Conservation (phyloP, 2,329 filamentous ascomycete species). For the Sclerotinia trifoliorum region DNA sequence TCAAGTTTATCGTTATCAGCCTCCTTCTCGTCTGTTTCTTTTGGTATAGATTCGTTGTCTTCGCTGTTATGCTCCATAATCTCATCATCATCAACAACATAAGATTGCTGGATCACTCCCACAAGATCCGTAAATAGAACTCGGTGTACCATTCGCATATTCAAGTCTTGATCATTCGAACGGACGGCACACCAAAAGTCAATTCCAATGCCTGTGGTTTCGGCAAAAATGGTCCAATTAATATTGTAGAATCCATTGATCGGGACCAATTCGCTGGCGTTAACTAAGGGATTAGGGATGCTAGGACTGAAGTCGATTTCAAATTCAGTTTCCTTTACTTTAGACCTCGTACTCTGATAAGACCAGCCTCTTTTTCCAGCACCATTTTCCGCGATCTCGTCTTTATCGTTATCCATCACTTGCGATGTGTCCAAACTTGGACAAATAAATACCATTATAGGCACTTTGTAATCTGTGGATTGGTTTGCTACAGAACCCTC, state of each 20-base stretch:
- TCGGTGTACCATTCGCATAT: neutral
- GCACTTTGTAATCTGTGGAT: conserved; percentile 1
- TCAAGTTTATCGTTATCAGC: neutral
- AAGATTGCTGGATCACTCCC: neutral
- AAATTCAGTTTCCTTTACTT: neutral
- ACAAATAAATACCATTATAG: conserved; percentile 3
- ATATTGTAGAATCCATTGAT: conserved; percentile 2
- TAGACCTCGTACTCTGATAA: neutral
- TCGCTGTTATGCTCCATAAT: neutral
- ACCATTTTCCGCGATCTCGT: neutral
- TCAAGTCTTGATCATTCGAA: neutral
- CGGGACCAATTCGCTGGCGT: neutral
- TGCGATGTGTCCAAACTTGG: neutral
- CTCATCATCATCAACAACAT: neutral
- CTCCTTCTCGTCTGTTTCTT: neutral
- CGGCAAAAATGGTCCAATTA: conserved; percentile 1
- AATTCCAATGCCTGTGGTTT: conserved; percentile 3
- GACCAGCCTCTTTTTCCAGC: neutral
- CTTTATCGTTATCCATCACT: neutral
- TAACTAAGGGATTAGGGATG: neutral
- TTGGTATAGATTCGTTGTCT: neutral
- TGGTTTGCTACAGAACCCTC: conserved; percentile 2
- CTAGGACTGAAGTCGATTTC: conserved; percentile 4
- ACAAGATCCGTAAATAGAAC: neutral
- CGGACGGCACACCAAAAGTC: neutral